These are phyloP conservation scores for Quercus tomentella DNA, from an alignment of 331 rosid genomes.

Conservation along the genomic window DNA sequence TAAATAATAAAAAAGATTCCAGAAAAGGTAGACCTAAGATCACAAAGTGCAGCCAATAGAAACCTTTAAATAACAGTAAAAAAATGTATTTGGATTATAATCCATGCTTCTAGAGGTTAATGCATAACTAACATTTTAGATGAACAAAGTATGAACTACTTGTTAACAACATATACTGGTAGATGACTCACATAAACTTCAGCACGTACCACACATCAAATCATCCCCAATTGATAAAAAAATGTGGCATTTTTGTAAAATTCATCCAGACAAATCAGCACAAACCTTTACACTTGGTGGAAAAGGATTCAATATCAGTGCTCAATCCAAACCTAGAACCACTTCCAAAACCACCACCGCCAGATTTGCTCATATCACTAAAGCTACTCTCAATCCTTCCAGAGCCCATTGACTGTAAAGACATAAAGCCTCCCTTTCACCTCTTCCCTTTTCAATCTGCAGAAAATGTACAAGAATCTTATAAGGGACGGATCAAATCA, in stretches of 20 bases:
- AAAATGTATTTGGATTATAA: background rate
- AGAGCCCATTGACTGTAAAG: conserved; percentile 80
- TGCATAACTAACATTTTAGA: background rate
- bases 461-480: conserved; percentile 15
- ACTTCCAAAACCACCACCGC: conserved; percentile 81
- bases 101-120: background rate
- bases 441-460: conserved; percentile 89
- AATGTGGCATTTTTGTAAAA: conserved; percentile 5
- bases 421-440: conserved; percentile 82
- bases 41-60: background rate
- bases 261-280: conserved; percentile 4
- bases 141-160: background rate
- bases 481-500: background rate
- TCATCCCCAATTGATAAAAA: conserved; percentile 12
- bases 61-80: background rate
- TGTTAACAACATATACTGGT: background rate
- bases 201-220: background rate
- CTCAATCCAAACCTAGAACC: conserved; percentile 73
- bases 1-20: conserved; percentile 1
- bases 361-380: conserved; percentile 72
- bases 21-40: background rate
- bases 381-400: conserved; percentile 84
- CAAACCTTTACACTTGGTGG: conserved; percentile 81
- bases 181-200: background rate
- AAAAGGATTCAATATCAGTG: conserved; percentile 66